A percentile compares a stretch with the other conserved stretches of the same genome.
These are phyloP conservation scores for Penicillium hordei DNA, from an alignment of 2,329 filamentous ascomycete species.

Conservation along the genomic window DNA sequence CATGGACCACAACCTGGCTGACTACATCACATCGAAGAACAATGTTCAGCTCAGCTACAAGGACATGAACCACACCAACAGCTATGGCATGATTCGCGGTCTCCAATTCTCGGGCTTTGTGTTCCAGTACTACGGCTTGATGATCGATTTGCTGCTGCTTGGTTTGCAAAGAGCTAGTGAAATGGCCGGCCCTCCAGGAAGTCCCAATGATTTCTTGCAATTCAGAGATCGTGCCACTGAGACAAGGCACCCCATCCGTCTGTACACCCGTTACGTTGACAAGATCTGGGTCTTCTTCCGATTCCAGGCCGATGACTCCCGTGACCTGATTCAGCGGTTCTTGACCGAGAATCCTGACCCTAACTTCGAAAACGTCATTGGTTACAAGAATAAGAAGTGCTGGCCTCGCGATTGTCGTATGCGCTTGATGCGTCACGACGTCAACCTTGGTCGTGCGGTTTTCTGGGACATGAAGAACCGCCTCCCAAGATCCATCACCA, in stretches of 20 bases:
- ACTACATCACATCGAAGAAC: slow-evolving; percentile 99
- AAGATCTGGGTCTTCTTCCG: slow-evolving; percentile 98
- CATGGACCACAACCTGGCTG: slow-evolving; percentile 98
- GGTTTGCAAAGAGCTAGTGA: slow-evolving; percentile 96
- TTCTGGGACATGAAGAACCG: slow-evolving; percentile 99
- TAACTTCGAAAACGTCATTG: slow-evolving; percentile 98
- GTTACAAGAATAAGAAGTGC: slow-evolving; percentile 99
- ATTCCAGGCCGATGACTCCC: slow-evolving; percentile 89
- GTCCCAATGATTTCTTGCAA: slow-evolving; percentile 95
- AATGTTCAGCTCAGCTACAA: slow-evolving; percentile 99
- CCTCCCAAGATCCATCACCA: slow-evolving; percentile 88
- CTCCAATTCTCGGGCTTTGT: slow-evolving; percentile 98
- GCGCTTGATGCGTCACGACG: slow-evolving; percentile 97
- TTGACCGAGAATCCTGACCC: slow-evolving; percentile 97
- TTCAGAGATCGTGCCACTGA: slow-evolving; percentile 93
- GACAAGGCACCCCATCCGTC: slow-evolving; percentile 86
- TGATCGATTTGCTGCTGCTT: slow-evolving; percentile 87
- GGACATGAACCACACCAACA: slow-evolving; percentile 99
- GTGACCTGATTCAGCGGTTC: slow-evolving; percentile 95
- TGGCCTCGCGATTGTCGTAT: slow-evolving; percentile 98
- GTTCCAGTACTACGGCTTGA: slow-evolving; percentile 97
- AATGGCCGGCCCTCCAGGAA: slow-evolving; percentile 89
- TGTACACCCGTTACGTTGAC: slow-evolving; percentile 98
- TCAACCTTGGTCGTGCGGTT: slow-evolving; percentile 93
- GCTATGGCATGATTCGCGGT: slow-evolving; percentile 96